Conservation (phyloP, 2,329 filamentous ascomycete genomes). For the Trichothecium sympodiale region DNA sequence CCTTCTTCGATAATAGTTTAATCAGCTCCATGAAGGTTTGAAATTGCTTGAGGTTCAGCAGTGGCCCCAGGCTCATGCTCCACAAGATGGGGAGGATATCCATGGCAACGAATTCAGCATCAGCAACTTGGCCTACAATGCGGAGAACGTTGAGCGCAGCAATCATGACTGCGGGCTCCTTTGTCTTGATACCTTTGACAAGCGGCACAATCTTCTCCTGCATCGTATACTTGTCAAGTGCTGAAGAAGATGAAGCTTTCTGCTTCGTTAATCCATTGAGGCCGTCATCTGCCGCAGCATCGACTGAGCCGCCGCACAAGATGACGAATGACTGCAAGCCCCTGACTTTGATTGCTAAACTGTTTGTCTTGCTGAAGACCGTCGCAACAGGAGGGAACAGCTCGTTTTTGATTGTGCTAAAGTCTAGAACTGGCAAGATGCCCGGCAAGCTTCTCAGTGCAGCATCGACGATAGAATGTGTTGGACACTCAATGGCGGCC, state of each 20-base stretch:
- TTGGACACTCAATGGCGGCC: constrained; percentile 76
- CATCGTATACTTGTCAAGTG: constrained; percentile 94
- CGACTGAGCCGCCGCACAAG: constrained; percentile 67
- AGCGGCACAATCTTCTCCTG: constrained; percentile 94
- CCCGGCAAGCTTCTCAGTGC: constrained; percentile 67
- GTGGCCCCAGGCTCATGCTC: constrained; percentile 80
- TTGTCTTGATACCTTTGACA: constrained; percentile 89
- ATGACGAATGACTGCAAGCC: constrained; percentile 84
- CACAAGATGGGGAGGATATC: constrained; percentile 85
- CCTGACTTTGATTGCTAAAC: constrained; percentile 86
- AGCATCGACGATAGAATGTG: constrained; percentile 79
- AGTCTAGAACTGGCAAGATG: constrained; percentile 83
- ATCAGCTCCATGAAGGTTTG: constrained; percentile 84
- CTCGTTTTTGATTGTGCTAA: constrained; percentile 93
- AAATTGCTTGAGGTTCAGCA: constrained; percentile 82
- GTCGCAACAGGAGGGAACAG: constrained; percentile 84
- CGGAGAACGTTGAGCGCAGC: constrained; percentile 75
- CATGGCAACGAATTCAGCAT: constrained; percentile 84
- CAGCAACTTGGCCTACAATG: constrained; percentile 71
- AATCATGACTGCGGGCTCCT: constrained; percentile 96
- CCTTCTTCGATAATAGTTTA: constrained; percentile 63
- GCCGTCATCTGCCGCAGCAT: constrained; percentile 49
- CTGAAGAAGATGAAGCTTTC: constrained; percentile 55
- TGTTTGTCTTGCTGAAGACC: constrained; percentile 89
- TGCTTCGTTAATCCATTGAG: constrained; percentile 58